These are phyloP conservation scores for Elsinoe batatas DNA, from an alignment of 2,329 filamentous ascomycete species.

Conservation along the genomic window DNA sequence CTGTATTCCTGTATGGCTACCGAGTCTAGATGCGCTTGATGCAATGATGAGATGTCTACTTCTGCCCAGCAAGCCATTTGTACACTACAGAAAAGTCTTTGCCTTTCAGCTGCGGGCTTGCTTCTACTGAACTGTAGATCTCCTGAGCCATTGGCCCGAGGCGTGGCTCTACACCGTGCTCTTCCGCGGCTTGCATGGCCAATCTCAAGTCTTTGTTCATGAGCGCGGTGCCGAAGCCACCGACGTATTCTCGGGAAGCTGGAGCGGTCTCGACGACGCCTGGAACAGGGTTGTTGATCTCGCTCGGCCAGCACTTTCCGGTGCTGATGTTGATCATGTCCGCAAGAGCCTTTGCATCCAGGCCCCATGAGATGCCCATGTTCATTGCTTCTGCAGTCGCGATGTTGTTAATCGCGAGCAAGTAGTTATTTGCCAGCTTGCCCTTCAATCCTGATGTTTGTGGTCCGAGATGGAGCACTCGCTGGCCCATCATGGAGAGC, in stretches of 20 bases:
- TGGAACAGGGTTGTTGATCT: conserved; percentile 88
- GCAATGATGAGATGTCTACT: background rate
- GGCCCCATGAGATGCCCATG: conserved; percentile 52
- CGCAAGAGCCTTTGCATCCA: conserved; percentile 59
- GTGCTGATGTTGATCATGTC: conserved; percentile 88
- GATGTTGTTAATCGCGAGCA: conserved; percentile 87
- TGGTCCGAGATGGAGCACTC: conserved; percentile 72
- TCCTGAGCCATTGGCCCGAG: conserved; percentile 37
- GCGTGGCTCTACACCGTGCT: conserved; percentile 35
- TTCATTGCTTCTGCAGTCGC: conserved; percentile 59
- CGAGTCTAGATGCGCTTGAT: background rate
- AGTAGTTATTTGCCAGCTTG: conserved; percentile 95
- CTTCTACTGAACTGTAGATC: conserved; percentile 37
- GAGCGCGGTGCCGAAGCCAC: conserved; percentile 41
- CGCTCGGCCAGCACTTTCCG: conserved; percentile 90
- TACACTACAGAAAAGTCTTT: conserved; percentile 44
- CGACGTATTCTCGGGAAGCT: conserved; percentile 58
- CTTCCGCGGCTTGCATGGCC: conserved; percentile 37
- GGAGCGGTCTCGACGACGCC: conserved; percentile 72
- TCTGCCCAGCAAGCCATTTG: conserved; percentile 37
- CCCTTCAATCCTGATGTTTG: conserved; percentile 81
- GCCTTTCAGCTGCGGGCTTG: conserved; percentile 36
- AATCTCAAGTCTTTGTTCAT: conserved; percentile 42
- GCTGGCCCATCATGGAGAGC: conserved; percentile 73
- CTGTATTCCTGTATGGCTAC: conserved; percentile 5